Base-by-base conservation (phyloP, 768 basidiomycete genomes). In the Fomitopsis pulvina region DNA sequence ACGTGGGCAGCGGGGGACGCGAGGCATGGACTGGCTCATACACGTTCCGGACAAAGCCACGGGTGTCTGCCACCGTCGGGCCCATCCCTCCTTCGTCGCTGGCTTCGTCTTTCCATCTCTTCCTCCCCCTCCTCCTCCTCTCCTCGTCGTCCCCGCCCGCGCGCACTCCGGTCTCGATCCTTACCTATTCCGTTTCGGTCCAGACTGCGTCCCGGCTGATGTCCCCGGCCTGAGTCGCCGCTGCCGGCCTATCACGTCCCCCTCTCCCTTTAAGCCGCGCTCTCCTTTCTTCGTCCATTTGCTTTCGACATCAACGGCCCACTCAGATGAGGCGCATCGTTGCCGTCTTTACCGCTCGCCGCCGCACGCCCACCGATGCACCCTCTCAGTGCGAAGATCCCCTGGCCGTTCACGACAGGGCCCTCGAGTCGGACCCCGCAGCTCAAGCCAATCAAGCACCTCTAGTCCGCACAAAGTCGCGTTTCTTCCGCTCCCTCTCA, bases 271-370 rank as follows among this genome's bases (percentile, higher is more conserved):
- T 52, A 43, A 2, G n/a, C 45, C 34, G 40, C 27, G 10, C 41
- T 11, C 4, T 22, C 20, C 8, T 21, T 21, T 9, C 41, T 22
- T 41, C 24, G 18, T 26, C 41, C 45, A 37, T 20, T 29, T 43
- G 41, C 41, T 41, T 40, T 30, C 50, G 25, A 41, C 30, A 29
- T 21, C 52, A 41, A 28, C 24, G 54, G 30, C 39, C 18, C 10
- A n/a, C 21, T 29, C 42, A 30, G 24, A 56, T 56, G 57, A 55
- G 48, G 41, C 54, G 56, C 39, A 50, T 87, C 62, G 75, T 75
- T 50, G 77, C 81, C 45, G 76, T 80, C 59, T 79, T 87, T 60
- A 55, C 52, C 37, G 48, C 52, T 18, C 65, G 66, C 29, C 64
- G 69, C 60, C 72, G 70, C 57, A 64, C 68, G 55, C 62, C 64